phyloP scores from a whole-genome alignment of 495 filamentous ascomycete species.

The Pseudomonodictys pantanalensis region DNA sequence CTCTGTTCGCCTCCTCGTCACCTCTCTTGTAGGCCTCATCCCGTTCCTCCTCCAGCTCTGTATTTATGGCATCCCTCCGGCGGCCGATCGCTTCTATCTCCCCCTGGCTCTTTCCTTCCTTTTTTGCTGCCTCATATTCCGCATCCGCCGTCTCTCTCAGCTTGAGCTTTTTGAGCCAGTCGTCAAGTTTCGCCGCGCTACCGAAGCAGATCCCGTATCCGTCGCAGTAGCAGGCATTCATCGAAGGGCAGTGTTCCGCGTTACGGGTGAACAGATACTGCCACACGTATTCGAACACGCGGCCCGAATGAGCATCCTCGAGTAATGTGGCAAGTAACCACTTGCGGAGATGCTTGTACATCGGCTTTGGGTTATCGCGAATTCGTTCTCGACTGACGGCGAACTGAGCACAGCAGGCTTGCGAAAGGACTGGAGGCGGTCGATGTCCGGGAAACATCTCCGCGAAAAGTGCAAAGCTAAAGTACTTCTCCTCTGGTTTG shows the following conservation, averaged over 20 bases:
- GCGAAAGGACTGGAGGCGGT: conserved; percentile 14
- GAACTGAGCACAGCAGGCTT: conserved; percentile 27
- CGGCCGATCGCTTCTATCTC: conserved; percentile 2
- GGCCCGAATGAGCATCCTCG: conserved; percentile 17
- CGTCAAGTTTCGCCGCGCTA: conserved; percentile 13
- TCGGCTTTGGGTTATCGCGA: conserved; percentile 5
- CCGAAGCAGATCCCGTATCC: conserved; percentile 32
- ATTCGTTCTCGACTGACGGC: conserved; percentile 15
- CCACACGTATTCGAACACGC: conserved; percentile 31
- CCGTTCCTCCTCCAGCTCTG: conserved; percentile 9
- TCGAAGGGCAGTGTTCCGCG: conserved; percentile 15
- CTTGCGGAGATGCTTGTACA: conserved; percentile 16
- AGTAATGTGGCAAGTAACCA: conserved; percentile 20
- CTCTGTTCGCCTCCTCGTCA: conserved; percentile 17
- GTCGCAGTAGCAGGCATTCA: conserved; percentile 29
- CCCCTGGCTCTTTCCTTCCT: conserved; percentile 8
- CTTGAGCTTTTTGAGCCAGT: conserved; percentile 15
- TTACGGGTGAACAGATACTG: conserved; percentile 27
- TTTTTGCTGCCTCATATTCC: conserved; percentile 4
- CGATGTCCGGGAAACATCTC: conserved; percentile 23
- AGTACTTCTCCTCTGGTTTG: conserved; percentile 23
- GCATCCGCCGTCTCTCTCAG: conserved; percentile 5
- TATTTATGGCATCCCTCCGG: background rate
- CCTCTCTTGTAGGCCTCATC: conserved; percentile 13
- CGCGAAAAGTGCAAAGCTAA: conserved; percentile 16